phyloP scores from a whole-genome alignment of 1,284 basidiomycete genomes.

The Ceratobasidium theobromae region DNA sequence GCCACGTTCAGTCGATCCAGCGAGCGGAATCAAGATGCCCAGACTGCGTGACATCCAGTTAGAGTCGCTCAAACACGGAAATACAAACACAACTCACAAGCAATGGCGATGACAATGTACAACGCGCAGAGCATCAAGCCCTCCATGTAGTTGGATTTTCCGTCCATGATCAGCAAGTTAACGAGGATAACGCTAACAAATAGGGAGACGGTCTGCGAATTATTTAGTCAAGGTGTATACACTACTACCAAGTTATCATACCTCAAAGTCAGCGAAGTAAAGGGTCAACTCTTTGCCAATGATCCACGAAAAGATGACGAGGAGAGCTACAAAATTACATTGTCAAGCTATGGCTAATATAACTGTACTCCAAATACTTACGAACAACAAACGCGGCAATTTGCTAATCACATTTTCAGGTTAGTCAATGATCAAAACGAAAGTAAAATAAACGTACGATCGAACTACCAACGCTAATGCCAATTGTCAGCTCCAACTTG shows the following conservation, averaged over 20 bases:
- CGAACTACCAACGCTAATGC: constrained; percentile 86
- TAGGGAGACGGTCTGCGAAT: constrained; percentile 70
- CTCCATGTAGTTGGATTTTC: constrained; percentile 86
- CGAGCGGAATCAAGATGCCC: constrained; percentile 31
- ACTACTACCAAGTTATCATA: constrained; percentile 40
- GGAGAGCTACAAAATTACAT: constrained; percentile 8
- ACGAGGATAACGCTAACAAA: constrained; percentile 85
- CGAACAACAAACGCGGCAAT: constrained; percentile 86
- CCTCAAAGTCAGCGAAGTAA: constrained; percentile 80
- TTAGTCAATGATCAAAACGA: constrained; percentile 16
- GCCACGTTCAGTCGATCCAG: neutral
- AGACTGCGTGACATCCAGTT: constrained; percentile 28
- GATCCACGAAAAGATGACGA: constrained; percentile 43
- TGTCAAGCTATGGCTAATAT: neutral
- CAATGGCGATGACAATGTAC: constrained; percentile 63
- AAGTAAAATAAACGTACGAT: constrained; percentile 58
- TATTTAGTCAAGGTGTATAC: constrained; percentile 22
- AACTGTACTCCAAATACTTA: constrained; percentile 44
- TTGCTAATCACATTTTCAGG: constrained; percentile 55
- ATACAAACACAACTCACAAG: constrained; percentile 45
- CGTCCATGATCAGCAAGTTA: constrained; percentile 76
- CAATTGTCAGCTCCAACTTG: constrained; percentile 85
- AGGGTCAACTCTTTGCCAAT: constrained; percentile 78
- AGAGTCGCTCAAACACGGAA: neutral
- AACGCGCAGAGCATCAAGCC: constrained; percentile 71